These are phyloP conservation scores for Wickerhamiella parazyma DNA, from an alignment of 805 yeast species.

Conservation along the genomic window DNA sequence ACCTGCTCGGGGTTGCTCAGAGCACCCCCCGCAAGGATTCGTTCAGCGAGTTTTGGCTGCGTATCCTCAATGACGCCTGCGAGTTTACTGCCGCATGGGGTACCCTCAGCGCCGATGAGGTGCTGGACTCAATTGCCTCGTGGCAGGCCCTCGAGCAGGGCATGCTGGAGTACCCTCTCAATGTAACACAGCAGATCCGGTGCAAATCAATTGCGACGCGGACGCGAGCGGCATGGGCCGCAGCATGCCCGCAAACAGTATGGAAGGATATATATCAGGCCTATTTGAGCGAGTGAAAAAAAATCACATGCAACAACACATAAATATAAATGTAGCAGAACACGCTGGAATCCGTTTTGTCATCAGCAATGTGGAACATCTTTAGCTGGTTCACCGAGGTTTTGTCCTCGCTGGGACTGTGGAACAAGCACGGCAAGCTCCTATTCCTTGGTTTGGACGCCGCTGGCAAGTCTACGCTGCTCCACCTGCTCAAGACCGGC, in stretches of 20 bases:
- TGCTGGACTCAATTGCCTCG: background rate
- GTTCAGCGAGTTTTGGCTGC: slow-evolving; percentile 37
- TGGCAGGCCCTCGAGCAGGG: background rate
- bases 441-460: slow-evolving; percentile 93
- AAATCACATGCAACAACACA: background rate
- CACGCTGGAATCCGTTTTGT: background rate
- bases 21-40: slow-evolving; percentile 17
- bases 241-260: background rate
- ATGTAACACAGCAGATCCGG: slow-evolving; percentile 6
- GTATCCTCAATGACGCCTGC: slow-evolving; percentile 51
- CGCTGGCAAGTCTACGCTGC: slow-evolving; percentile 89
- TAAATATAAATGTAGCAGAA: background rate
- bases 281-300: background rate
- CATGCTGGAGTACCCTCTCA: background rate
- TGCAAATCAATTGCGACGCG: slow-evolving; percentile 5
- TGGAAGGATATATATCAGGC: slow-evolving; percentile 3
- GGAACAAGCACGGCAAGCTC: slow-evolving; percentile 94
- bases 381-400: slow-evolving; percentile 47
- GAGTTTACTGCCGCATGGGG: slow-evolving; percentile 40
- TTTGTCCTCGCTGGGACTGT: slow-evolving; percentile 62
- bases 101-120: background rate
- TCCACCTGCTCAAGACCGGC: slow-evolving; percentile 83
- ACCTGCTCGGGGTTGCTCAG: slow-evolving; percentile 30
- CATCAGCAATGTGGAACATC: slow-evolving; percentile 8
- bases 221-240: background rate